Percentiles rank a stretch among this genome's conserved stretches.
phyloP scores from a whole-genome alignment of 225 moss, liverwort and hornwort species.

The Marchantia polymorpha region DNA sequence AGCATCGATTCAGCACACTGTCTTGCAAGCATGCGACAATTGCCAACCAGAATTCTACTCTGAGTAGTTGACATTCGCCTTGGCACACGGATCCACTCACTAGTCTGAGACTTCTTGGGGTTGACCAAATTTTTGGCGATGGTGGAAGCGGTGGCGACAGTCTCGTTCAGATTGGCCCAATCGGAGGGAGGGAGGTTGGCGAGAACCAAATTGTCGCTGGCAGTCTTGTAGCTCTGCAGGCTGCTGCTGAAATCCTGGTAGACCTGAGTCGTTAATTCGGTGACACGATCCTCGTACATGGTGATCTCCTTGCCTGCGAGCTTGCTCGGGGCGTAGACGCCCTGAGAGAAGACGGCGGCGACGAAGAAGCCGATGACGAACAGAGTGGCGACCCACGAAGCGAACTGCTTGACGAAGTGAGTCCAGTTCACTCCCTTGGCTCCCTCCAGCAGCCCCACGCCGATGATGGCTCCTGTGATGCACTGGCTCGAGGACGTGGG shows the following conservation, averaged over 20 bases:
- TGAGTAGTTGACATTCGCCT: too few relatives aligned
- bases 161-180: conserved; percentile 39
- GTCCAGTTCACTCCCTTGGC: conserved; percentile 50
- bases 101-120: conserved; percentile 16
- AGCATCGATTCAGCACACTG: not conserved
- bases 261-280: conserved; percentile 27
- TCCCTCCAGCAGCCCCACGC: conserved; percentile 54
- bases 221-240: conserved; percentile 28
- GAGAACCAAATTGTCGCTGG: conserved; percentile 23
- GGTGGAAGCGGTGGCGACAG: conserved; percentile 27
- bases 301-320: conserved; percentile 22
- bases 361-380: conserved; percentile 39
- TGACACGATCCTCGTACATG: conserved; percentile 30
- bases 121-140: conserved; percentile 33
- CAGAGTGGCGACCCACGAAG: conserved; percentile 46
- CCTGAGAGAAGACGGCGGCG: conserved; percentile 50
- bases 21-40: too few relatives aligned
- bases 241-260: conserved; percentile 48
- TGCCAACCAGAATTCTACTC: too few relatives aligned
- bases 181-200: conserved; percentile 16
- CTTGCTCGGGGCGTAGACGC: conserved; percentile 47
- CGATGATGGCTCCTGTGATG: conserved; percentile 53
- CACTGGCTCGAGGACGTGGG: conserved; percentile 61
- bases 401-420: conserved; percentile 46
- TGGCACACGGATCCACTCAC: not conserved